A percentile compares a stretch with the other conserved stretches of the same genome.
Evolutionary conservation across 352 stramenopile species (phyloP).

Genomic region (Blastocystis sp.): DNA sequence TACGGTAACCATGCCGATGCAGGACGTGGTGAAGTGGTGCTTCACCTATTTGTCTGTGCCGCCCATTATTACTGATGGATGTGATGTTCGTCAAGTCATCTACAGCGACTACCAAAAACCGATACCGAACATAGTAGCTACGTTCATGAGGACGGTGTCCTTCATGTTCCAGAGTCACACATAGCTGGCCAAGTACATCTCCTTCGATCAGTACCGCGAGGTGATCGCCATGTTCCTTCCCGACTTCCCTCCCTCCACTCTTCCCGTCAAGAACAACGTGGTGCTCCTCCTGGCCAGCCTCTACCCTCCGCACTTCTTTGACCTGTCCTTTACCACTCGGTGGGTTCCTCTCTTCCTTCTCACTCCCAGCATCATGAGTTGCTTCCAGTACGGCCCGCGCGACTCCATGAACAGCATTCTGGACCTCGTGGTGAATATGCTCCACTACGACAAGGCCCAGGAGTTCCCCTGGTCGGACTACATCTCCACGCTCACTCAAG

Average conservation of each 20-base stretch:
- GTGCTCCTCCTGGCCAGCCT: neutral
- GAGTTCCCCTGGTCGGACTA: slow-evolving; percentile 18
- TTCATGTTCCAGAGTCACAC: neutral
- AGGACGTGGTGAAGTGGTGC: neutral
- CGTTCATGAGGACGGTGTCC: neutral
- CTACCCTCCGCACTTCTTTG: slow-evolving; percentile 57
- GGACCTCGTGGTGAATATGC: neutral
- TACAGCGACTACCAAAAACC: neutral
- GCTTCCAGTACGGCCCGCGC: slow-evolving; percentile 1
- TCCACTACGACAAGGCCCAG: neutral
- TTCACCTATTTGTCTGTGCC: neutral
- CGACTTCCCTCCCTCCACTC: neutral
- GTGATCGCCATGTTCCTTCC: neutral
- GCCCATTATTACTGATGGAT: neutral
- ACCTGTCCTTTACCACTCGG: neutral
- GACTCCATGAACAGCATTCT: neutral
- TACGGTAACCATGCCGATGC: neutral
- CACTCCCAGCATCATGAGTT: slow-evolving; percentile 26
- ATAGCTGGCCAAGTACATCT: slow-evolving; percentile 25
- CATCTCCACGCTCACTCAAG: neutral
- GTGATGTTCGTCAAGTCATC: neutral
- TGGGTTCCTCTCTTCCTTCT: neutral
- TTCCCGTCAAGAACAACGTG: neutral
- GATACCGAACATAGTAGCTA: neutral
- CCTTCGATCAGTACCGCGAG: slow-evolving; percentile 32